Base-by-base conservation (phyloP, 2,329 filamentous ascomycete species). In the Mariannaea sp. region DNA sequence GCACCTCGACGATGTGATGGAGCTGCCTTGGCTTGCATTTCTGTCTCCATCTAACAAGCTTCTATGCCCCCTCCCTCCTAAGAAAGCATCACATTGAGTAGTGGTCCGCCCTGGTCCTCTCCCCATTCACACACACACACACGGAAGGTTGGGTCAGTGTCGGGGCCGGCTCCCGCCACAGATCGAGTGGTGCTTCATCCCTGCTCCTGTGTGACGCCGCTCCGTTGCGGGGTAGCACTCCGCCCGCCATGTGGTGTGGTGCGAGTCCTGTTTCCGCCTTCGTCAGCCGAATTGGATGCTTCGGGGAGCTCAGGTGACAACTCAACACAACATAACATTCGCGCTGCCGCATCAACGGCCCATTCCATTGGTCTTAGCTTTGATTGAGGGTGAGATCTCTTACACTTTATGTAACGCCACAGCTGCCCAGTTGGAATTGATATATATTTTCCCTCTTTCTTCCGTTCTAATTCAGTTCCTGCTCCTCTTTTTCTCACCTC, bases 261-360 rank as follows among this genome's bases (percentile, higher is more conserved):
- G 33, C 39, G 19, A 12, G 39, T 9, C 26, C 13, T 30, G 24
- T 36, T 30, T 27, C 22, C 27, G 29, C 8, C 33, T 41, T 36
- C 46, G 45, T 49, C 38, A 22, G 48, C 40, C 36, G 46, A 36
- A 57, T 53, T 44, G 59, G 53, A 56, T 46, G 47, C 46, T 53
- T 46, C 33, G 45, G 40, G n/a, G 41, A 63, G 55, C 55, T 58
- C 58, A 56, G 53, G 52, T 62, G 59, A 62, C 51, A 44, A 62
- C 60, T 61, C 59, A 58, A 62, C 60, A 62, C 59, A 58, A 64
- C 44, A 50, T 52, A 51, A 59, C 60, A 66, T 62, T 49, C 19
- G 45, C 56, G 42, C 63, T 65, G 59, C 63, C 63, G 59, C 43
- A 65, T 61, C 63, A 65, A 65, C 63, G 61, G 48, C 58, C 63